These are phyloP conservation scores for Calocera cornea DNA, from an alignment of 768 basidiomycete genomes.

Conservation along the genomic window DNA sequence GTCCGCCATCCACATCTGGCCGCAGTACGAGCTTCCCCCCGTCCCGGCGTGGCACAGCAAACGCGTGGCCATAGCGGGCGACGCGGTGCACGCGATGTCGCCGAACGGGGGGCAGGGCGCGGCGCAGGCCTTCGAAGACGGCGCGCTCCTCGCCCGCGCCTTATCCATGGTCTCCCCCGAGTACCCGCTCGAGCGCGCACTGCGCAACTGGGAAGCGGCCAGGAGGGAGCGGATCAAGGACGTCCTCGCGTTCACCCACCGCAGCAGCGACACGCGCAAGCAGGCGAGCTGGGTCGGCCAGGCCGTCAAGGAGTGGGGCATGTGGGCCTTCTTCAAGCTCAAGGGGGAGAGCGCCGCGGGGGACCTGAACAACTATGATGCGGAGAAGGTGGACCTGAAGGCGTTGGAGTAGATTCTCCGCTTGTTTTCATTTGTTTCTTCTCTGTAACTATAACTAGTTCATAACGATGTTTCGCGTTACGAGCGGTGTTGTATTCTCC, in stretches of 20 bases:
- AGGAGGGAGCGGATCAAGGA: not conserved
- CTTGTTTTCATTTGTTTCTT: not conserved
- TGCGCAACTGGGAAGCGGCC: not conserved
- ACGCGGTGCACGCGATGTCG: constrained; percentile 35
- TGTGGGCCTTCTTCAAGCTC: not conserved
- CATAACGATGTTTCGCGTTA: too few species aligned
- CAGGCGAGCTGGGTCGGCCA: not conserved
- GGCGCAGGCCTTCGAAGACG: constrained; percentile 31
- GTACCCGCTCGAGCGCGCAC: not conserved
- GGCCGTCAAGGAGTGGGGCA: not conserved
- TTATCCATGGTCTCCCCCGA: not conserved
- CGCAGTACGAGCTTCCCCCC: not conserved
- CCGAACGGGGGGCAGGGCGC: constrained; percentile 33
- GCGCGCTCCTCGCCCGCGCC: not conserved
- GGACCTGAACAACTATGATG: not conserved
- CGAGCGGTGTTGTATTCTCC: too few species aligned
- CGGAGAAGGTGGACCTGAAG: not conserved
- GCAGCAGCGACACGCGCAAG: not conserved
- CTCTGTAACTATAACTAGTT: not conserved
- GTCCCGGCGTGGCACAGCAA: constrained; percentile 14
- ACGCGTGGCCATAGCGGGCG: constrained; percentile 30
- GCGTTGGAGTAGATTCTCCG: not conserved
- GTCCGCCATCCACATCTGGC: not conserved
- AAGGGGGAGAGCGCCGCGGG: not conserved
- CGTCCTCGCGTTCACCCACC: not conserved